Evolutionary conservation across 345 rosid genomes (phyloP), one percentile per base, ranked within the genome.

Genomic region (Theobroma cacao): DNA sequence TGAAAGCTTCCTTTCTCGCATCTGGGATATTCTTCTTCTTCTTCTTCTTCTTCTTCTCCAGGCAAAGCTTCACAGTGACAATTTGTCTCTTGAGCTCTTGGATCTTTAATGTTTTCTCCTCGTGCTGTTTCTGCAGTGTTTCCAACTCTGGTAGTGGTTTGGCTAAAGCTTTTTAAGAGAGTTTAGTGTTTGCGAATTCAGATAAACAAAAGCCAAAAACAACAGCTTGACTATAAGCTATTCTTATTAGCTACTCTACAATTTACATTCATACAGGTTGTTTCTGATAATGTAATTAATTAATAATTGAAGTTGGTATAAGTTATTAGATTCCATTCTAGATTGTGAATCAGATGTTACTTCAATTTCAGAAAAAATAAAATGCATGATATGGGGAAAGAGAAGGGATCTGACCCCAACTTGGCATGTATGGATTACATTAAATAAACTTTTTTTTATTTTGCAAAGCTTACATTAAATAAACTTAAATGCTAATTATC

Each of bases 11-110:
- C 74, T 38, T 82, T 79, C 62, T 84, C 41, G 87, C 85, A n/a
- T 71, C 85, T 9, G 81, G 38, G 60, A n/a, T 33, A 15, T 62
- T 83, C 43, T 60, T 79, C 77, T 68, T 82, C 78, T 82, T 83
- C 79, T n/a, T n/a, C 69, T 65, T 77, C 77, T 64, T 79, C 75
- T 58, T 80, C 81, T 62, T 77, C 77, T 84, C 87, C 75, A 88
- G 31, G 0, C 66, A 75, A 36, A 79, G 77, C 87, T 83, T 88
- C 63, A 61, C 61, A 0, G 75, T 74, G 75, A 80, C 85, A n/a
- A 87, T 85, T 41, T 83, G 85, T 30, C 45, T 75, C 78, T 81
- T 90, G 80, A 90, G 84, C 30, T 90, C 84, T 66, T 81, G 80
- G 66, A 88, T 88, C 85, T 75, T 80, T 1, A 41, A 4, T 20